Conservation (phyloP, 305 asterid genomes). For the Solanum hybrid region DNA sequence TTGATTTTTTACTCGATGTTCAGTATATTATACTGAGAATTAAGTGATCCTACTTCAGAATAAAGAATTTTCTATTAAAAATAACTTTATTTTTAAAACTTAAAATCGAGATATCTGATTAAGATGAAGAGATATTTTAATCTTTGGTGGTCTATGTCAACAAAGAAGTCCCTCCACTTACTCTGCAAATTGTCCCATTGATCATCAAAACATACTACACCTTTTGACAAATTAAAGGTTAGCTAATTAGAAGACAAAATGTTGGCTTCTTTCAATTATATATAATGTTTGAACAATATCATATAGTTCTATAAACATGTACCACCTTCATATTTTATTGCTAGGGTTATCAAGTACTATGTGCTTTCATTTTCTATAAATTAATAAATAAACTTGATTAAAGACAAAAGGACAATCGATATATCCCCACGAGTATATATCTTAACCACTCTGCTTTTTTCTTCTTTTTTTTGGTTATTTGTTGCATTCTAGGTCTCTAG, state of each 20-base stretch:
- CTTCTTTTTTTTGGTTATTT: background rate
- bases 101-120: background rate
- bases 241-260: background rate
- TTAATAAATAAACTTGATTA: background rate
- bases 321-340: background rate
- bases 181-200: constrained; percentile 10
- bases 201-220: background rate
- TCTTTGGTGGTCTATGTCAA: background rate
- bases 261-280: background rate
- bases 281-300: background rate
- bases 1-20: fast-evolving
- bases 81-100: fast-evolving
- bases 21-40: background rate
- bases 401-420: background rate
- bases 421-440: background rate
- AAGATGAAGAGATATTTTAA: background rate
- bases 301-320: background rate
- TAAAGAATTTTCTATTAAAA: background rate
- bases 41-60: background rate
- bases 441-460: background rate
- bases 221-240: background rate
- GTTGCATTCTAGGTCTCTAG: background rate
- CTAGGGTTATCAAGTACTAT: background rate
- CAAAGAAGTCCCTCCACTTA: constrained; percentile 33
- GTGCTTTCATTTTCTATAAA: background rate